A percentile compares a stretch with the other conserved stretches of the same genome.
Conservation (phyloP, 768 basidiomycete genomes). For the Tulasnella sp. region DNA sequence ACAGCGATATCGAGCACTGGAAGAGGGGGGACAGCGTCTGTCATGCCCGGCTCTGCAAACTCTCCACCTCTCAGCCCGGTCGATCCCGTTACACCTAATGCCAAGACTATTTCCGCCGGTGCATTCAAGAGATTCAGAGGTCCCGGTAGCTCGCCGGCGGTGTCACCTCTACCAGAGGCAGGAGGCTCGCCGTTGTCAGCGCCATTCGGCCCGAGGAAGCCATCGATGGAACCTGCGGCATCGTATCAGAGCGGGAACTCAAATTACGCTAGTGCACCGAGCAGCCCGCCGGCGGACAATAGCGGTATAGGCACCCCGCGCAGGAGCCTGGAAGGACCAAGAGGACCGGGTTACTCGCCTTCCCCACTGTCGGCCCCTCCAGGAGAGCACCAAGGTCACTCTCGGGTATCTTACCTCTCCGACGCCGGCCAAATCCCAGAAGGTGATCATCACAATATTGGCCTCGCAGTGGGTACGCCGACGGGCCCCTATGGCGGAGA, state of each 20-base stretch:
- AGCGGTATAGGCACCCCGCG: neutral
- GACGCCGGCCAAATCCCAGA: neutral
- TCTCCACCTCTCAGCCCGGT: neutral
- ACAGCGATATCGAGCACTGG: neutral
- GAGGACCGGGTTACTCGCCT: neutral
- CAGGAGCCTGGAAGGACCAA: neutral
- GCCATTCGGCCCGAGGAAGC: neutral
- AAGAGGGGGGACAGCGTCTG: neutral
- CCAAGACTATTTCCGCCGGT: slow-evolving; percentile 17
- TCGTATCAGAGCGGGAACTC: slow-evolving; percentile 24
- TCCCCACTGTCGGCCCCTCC: neutral
- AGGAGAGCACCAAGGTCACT: neutral
- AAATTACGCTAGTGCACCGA: slow-evolving; percentile 20
- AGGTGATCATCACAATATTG: neutral
- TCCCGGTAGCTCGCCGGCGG: neutral
- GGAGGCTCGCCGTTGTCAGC: neutral
- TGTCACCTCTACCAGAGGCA: neutral
- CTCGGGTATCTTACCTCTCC: neutral
- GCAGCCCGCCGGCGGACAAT: neutral
- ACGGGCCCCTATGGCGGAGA: neutral
- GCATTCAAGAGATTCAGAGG: slow-evolving; percentile 25
- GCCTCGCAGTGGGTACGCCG: slow-evolving; percentile 12
- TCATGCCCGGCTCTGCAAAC: slow-evolving; percentile 13
- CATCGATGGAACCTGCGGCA: slow-evolving; percentile 2
- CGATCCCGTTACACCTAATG: neutral